Base-by-base conservation (phyloP, 1,139 yeast genomes). In the Pichia sp. region DNA sequence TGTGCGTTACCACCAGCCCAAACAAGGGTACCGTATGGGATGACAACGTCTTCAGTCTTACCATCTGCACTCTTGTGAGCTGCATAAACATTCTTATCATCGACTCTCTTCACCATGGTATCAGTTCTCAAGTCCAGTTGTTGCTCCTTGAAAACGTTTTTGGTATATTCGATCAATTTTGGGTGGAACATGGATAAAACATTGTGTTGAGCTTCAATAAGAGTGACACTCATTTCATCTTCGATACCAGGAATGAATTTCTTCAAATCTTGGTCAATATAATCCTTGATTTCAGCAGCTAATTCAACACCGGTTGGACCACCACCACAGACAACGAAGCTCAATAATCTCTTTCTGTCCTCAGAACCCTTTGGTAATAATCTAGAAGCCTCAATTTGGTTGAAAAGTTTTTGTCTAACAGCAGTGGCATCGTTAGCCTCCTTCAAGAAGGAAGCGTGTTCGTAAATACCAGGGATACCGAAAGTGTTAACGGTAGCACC, bases 241-340 rank as follows among this genome's bases (percentile, higher is more conserved):
- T 74, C 72, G 44, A 74, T 72, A 55, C 70, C 75, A 13, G 80
- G 80, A 59, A 73, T 69, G 71, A 77, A 72, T 55, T 67, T 69
- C 48, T 58, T 60, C 55, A 74, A 65, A 56, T 74, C 80, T 58
- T 74, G 78, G 55, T 71, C 77, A 43, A 74, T 68, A 60, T 72
- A 74, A 56, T 74, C 80, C 53, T 73, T 77, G 43, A 48, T 67
- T 65, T 85, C 94, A 56, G 88, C 94, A 42, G 94, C 93, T 38
- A 81, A 73, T 62, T 85, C 95, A 40, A 84, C 93, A 63, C 94
- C 94, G 30, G 94, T 84, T 56, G 94, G 91, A 49, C 94, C 94
- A 66, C 94, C 94, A 53, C 95, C 95, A 53, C 87, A 83, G 45
- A 84, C 86, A 41, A 82, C 87, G 51, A 83, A 69, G 29, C 78